Base-by-base conservation (phyloP, 306 rosid species). In the Delonix regia region DNA sequence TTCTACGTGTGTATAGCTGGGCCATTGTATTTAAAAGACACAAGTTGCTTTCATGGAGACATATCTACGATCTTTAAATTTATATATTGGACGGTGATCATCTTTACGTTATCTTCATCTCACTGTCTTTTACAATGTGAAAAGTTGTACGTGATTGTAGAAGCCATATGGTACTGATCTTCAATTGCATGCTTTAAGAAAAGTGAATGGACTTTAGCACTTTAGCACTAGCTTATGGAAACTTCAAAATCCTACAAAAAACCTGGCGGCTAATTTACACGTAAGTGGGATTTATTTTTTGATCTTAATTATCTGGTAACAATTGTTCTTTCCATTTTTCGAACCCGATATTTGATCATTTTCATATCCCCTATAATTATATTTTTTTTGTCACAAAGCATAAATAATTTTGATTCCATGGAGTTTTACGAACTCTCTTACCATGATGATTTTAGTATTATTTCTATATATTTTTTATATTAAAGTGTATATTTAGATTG, bases 181-280 rank as follows among this genome's bases (percentile, higher is more conserved):
- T 41, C 9, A 16, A 16, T 49, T 44, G 15, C 13, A 44, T 49
- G 75, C 61, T 71, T 49, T 19, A 18, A 30, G 28, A 71, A 69
- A 33, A 71, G 44, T 47, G 74, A 66, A 19, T 18, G 38, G 18
- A 9, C 28, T 22, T 55, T 55, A n/a, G 27, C 25, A 9, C 28
- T 22, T 55, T 55, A n/a, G 27, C 25, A 33, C 45, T 69, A 16
- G 42, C 28, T 47, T 19, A 28, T 28, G 25, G 25, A 52, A n/a
- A n/a, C n/a, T n/a, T n/a, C n/a, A n/a, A n/a, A n/a, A n/a, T n/a
- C n/a, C n/a, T n/a, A n/a, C n/a, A 9, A 49, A 49, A 49, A 77
- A 78, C 4, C 9, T 28, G 34, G 15, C 56, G 69, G 66, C 81
- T 78, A 30, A 30, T 30, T 78, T 68, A 68, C 74, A 77, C 75